Percentiles rank a stretch among this genome's conserved stretches.
Conservation (phyloP, 331 rosid genomes). For the Saraca asoca region DNA sequence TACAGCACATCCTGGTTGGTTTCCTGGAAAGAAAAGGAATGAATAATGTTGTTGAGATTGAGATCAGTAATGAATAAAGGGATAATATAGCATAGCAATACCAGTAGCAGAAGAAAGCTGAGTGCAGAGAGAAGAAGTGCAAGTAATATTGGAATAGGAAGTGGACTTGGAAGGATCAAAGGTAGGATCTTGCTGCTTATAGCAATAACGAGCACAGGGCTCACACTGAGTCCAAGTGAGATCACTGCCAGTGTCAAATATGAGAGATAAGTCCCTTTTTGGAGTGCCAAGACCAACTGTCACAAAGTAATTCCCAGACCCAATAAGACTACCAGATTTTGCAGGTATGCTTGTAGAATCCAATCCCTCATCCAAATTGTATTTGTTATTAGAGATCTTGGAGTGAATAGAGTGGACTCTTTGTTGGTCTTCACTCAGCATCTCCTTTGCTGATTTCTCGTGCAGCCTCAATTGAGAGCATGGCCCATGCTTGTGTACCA, state of each 20-base stretch:
- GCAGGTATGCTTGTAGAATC: slow-evolving; percentile 54
- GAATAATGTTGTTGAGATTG: not conserved
- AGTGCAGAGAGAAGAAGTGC: slow-evolving; percentile 47
- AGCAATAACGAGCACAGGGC: not conserved
- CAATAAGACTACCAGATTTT: slow-evolving; percentile 52
- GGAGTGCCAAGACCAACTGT: not conserved
- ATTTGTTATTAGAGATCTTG: not conserved
- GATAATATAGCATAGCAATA: slow-evolving; percentile 39
- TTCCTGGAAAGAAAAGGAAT: slow-evolving; percentile 28
- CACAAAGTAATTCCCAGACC: slow-evolving; percentile 39
- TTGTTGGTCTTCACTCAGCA: slow-evolving; percentile 41
- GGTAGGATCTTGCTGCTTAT: not conserved
- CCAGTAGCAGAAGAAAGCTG: slow-evolving; percentile 59
- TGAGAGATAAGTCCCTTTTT: not conserved
- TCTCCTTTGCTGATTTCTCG: slow-evolving; percentile 27
- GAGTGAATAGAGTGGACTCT: slow-evolving; percentile 37
- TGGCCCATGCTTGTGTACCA: slow-evolving; percentile 59
- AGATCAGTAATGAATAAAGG: not conserved
- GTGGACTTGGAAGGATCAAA: not conserved
- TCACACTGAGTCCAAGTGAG: not conserved
- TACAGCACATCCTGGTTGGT: slow-evolving; percentile 42
- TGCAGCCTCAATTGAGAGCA: slow-evolving; percentile 43
- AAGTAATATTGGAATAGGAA: not conserved
- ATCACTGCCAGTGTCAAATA: not conserved
- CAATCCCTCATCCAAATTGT: not conserved